Evolutionary conservation across 2,329 filamentous ascomycete genomes (phyloP).

Genomic region (Sporothrix dimorphospora): DNA sequence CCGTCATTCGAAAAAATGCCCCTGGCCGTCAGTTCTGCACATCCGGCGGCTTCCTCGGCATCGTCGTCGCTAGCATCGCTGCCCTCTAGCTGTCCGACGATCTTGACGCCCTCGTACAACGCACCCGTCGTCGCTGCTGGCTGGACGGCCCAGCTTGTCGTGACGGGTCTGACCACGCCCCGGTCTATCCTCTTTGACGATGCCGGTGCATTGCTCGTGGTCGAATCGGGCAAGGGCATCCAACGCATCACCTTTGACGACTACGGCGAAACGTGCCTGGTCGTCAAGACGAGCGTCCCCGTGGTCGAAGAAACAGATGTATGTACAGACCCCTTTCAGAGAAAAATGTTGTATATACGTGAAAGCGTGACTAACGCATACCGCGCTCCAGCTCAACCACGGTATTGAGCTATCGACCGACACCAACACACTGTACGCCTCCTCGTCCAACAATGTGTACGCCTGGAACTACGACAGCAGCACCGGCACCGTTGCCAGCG

Average conservation of each 20-base stretch:
- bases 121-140: constrained; percentile 40
- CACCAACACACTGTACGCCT: constrained; percentile 60
- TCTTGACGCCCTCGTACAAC: constrained; percentile 37
- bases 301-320: neutral
- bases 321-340: too few relatives aligned
- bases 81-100: constrained; percentile 35
- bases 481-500: constrained; percentile 49
- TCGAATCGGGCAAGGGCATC: constrained; percentile 34
- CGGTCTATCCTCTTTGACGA: constrained; percentile 52
- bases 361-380: too few relatives aligned
- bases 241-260: constrained; percentile 1
- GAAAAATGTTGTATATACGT: too few relatives aligned
- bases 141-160: constrained; percentile 43
- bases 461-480: constrained; percentile 67
- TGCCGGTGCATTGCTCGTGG: constrained; percentile 50
- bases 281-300: neutral
- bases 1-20: neutral
- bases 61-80: neutral
- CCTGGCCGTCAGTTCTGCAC: neutral
- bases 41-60: neutral
- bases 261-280: neutral
- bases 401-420: constrained; percentile 58
- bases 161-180: constrained; percentile 43
- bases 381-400: constrained; percentile 53
- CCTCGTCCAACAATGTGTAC: constrained; percentile 61